Evolutionary conservation across 1,284 basidiomycete species (phyloP).

Genomic region (Golubevia sp.): DNA sequence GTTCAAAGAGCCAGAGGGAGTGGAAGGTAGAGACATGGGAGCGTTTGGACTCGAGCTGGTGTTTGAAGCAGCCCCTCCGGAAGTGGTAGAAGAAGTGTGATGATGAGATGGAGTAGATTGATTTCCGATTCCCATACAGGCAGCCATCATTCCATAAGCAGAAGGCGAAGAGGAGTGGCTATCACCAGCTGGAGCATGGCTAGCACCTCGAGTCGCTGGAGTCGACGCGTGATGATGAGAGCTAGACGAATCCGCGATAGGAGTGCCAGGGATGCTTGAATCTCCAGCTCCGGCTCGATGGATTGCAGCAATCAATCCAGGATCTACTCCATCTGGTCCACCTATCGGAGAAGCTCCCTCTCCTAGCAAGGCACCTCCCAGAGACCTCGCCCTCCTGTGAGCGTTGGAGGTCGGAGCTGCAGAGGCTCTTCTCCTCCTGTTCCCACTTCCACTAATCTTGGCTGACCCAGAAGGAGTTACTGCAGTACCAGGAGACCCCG

Average conservation of each 20-base stretch:
- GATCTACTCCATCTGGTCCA: slow-evolving; percentile 57
- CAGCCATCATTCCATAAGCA: not conserved
- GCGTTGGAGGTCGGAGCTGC: slow-evolving; percentile 15
- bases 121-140: not conserved
- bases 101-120: no score
- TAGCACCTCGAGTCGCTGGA: not conserved
- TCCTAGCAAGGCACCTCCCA: slow-evolving; percentile 36
- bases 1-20: slow-evolving; percentile 9
- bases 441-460: slow-evolving; percentile 6
- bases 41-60: not conserved
- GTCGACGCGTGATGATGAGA: slow-evolving; percentile 4
- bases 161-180: not conserved
- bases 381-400: slow-evolving; percentile 52
- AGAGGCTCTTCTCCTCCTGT: slow-evolving; percentile 14
- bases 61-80: no score
- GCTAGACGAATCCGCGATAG: not conserved
- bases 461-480: not conserved
- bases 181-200: not conserved
- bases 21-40: slow-evolving; percentile 16
- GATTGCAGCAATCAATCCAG: slow-evolving; percentile 53
- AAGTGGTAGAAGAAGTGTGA: no score
- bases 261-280: slow-evolving; percentile 25
- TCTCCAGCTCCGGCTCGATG: slow-evolving; percentile 18
- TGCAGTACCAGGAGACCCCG: not conserved
- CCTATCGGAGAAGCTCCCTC: slow-evolving; percentile 46